Conservation (phyloP, 192 early-diverging fungal species). For the Umbelopsis vinacea region DNA sequence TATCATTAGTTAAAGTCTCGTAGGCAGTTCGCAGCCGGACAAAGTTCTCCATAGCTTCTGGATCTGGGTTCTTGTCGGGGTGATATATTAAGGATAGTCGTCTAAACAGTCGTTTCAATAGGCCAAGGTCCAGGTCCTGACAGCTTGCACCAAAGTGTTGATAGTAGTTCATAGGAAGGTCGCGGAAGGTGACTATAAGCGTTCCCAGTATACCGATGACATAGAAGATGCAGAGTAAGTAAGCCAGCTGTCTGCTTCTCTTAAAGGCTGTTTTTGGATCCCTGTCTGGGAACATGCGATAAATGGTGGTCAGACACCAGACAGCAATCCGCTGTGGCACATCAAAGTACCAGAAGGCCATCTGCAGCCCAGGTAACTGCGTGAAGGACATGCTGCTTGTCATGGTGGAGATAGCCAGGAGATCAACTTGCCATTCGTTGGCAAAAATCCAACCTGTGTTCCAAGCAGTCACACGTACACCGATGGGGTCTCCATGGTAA, state of each 20-base stretch:
- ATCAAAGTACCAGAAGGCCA: not conserved
- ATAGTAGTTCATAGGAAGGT: constrained; percentile 6
- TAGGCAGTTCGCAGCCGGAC: not conserved
- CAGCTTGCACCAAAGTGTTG: constrained; percentile 5
- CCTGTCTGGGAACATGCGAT: not conserved
- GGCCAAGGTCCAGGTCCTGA: constrained; percentile 9
- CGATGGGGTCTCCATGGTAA: too few relatives aligned
- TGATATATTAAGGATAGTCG: constrained; percentile 58
- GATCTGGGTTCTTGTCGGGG: constrained; percentile 59
- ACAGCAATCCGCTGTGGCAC: constrained; percentile 3
- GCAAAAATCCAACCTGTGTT: too few relatives aligned
- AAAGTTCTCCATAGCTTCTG: constrained; percentile 53
- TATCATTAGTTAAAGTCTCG: constrained; percentile 4
- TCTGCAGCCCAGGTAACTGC: constrained; percentile 3
- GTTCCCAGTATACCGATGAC: not conserved
- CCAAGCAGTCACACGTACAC: too few relatives aligned
- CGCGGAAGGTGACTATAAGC: not conserved
- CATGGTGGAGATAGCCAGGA: not conserved
- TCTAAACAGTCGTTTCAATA: constrained; percentile 9
- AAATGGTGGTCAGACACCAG: not conserved
- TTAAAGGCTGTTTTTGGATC: not conserved
- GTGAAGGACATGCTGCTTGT: not conserved
- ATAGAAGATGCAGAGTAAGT: too few relatives aligned
- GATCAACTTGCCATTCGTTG: too few relatives aligned
- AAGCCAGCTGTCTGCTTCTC: too few relatives aligned